Conservation (phyloP, 768 basidiomycete genomes). For the Cystobasidium onofrii region DNA sequence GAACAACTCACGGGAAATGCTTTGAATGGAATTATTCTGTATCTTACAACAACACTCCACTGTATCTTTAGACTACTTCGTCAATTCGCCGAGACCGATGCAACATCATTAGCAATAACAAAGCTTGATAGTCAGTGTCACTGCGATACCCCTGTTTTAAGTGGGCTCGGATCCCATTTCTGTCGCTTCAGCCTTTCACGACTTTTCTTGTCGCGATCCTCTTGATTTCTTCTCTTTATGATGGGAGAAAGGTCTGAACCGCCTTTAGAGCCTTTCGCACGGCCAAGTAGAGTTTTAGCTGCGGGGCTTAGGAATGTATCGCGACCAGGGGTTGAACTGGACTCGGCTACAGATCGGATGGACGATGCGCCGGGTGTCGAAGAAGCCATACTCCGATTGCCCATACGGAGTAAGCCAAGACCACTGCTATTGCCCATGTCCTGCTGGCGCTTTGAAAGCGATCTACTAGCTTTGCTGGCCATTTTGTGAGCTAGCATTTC, state of each 20-base stretch:
- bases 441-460: constrained; percentile 47
- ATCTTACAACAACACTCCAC: constrained; percentile 1
- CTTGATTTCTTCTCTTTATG: background rate
- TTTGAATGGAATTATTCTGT: background rate
- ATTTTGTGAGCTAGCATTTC: constrained; percentile 74
- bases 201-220: constrained; percentile 13
- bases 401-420: background rate
- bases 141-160: background rate
- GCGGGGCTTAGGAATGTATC: constrained; percentile 29
- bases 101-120: too few relatives aligned
- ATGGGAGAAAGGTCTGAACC: background rate
- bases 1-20: background rate
- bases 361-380: constrained; percentile 13
- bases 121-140: too few relatives aligned
- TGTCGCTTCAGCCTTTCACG: constrained; percentile 2
- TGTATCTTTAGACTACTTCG: background rate
- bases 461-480: constrained; percentile 70
- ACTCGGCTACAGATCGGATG: background rate
- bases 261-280: background rate
- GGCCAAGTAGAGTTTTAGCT: constrained; percentile 25
- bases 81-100: background rate
- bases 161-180: constrained; percentile 27
- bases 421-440: background rate
- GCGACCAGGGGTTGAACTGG: constrained; percentile 11
- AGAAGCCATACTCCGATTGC: background rate